These are phyloP conservation scores for Mycena filopes DNA, from an alignment of 768 basidiomycete genomes.

Conservation along the genomic window DNA sequence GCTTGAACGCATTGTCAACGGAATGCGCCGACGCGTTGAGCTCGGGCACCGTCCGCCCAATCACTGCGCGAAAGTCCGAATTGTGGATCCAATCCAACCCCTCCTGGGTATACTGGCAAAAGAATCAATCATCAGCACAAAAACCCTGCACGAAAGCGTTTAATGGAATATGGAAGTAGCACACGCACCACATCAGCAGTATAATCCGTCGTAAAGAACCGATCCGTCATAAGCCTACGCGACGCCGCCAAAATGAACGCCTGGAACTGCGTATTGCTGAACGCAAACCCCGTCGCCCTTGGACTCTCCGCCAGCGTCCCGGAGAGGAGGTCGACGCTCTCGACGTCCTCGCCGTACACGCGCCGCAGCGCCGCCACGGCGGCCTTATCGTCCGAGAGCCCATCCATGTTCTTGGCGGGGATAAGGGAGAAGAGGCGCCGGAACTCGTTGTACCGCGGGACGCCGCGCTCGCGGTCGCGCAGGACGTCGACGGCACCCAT, in stretches of 20 bases:
- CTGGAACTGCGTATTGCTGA: constrained; percentile 27
- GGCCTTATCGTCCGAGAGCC: constrained; percentile 22
- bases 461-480: constrained; percentile 27
- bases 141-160: too few species aligned
- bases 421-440: constrained; percentile 27
- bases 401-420: constrained; percentile 21
- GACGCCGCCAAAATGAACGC: constrained; percentile 24
- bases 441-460: constrained; percentile 29
- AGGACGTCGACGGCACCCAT: constrained; percentile 28
- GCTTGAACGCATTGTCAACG: constrained; percentile 28
- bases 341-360: constrained; percentile 26
- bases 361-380: constrained; percentile 10
- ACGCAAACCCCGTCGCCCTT: constrained; percentile 25
- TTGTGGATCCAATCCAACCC: constrained; percentile 17
- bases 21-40: constrained; percentile 5
- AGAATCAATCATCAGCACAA: not conserved
- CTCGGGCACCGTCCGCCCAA: constrained; percentile 20
- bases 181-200: constrained; percentile 5
- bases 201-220: constrained; percentile 30
- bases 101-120: constrained; percentile 14
- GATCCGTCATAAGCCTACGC: constrained; percentile 23
- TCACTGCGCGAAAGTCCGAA: constrained; percentile 21
- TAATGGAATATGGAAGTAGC: not conserved
- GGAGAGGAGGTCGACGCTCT: constrained; percentile 23
- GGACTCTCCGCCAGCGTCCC: constrained; percentile 24